Evolutionary conservation across 805 yeast genomes (phyloP).

Genomic region (Candida boidinii): DNA sequence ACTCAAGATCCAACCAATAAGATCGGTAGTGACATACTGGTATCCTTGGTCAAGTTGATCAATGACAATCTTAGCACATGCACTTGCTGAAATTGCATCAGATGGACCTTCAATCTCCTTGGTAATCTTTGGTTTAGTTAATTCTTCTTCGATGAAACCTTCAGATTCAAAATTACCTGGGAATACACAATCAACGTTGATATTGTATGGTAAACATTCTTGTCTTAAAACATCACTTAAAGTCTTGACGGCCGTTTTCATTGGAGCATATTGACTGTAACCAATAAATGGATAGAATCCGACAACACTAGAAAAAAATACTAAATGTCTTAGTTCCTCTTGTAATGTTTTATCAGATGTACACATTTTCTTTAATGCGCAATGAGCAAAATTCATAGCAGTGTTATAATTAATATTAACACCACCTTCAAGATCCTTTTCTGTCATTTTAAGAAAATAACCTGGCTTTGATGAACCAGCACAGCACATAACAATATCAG

Average conservation of each 20-base stretch:
- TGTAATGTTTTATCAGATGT: slow-evolving; percentile 6
- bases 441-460: slow-evolving; percentile 58
- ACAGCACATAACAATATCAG: slow-evolving; percentile 75
- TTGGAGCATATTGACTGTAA: slow-evolving; percentile 83
- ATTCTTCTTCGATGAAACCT: slow-evolving; percentile 75
- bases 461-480: slow-evolving; percentile 86
- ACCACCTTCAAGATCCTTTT: slow-evolving; percentile 52
- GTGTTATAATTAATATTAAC: slow-evolving; percentile 65
- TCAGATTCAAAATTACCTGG: slow-evolving; percentile 91
- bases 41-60: slow-evolving; percentile 52
- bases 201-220: slow-evolving; percentile 62
- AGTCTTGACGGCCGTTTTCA: slow-evolving; percentile 74
- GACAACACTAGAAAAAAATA: slow-evolving; percentile 65
- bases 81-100: slow-evolving; percentile 53
- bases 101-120: slow-evolving; percentile 80
- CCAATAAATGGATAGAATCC: slow-evolving; percentile 89
- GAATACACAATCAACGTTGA: slow-evolving; percentile 63
- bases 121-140: slow-evolving; percentile 81
- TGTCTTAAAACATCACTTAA: slow-evolving; percentile 74
- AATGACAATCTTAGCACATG: slow-evolving; percentile 57
- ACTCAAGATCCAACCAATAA: slow-evolving; percentile 74
- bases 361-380: slow-evolving; percentile 35
- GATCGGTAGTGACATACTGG: slow-evolving; percentile 72
- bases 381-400: slow-evolving; percentile 63
- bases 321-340: slow-evolving; percentile 55